Conservation (phyloP, 192 early-diverging fungal species). For the Podila clonocystis region DNA sequence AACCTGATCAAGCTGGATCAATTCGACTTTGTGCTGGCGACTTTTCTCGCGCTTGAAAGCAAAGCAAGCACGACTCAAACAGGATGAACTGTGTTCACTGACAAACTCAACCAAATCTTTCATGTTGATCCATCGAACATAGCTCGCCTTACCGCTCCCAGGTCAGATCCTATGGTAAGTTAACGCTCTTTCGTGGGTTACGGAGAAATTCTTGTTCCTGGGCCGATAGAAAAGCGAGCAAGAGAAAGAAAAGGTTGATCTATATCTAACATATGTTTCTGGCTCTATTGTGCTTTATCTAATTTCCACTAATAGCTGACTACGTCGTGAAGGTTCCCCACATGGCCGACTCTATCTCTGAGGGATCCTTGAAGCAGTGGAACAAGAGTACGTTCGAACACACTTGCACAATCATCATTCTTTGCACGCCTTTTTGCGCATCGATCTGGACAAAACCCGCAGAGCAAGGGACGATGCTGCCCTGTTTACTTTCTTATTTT, state of each 20-base stretch:
- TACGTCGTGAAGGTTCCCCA: slow-evolving; percentile 93
- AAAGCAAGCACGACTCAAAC: too few species aligned
- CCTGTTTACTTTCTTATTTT: slow-evolving; percentile 6
- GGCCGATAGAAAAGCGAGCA: neutral
- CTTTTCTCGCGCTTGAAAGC: too few species aligned
- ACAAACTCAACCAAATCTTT: neutral
- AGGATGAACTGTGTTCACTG: too few species aligned
- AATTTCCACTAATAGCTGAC: slow-evolving; percentile 62
- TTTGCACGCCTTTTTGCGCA: neutral
- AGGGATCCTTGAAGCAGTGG: slow-evolving; percentile 97
- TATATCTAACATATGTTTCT: neutral
- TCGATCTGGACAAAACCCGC: neutral
- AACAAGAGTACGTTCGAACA: slow-evolving; percentile 80
- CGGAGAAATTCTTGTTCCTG: neutral
- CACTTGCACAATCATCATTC: neutral
- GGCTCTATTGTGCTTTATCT: neutral
- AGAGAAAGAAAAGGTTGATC: neutral
- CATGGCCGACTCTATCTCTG: slow-evolving; percentile 99
- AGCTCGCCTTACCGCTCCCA: slow-evolving; percentile 49
- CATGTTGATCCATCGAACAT: neutral
- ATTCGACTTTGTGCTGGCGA: too few species aligned
- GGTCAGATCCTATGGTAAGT: slow-evolving; percentile 51
- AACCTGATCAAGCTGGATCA: too few species aligned
- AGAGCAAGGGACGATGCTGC: neutral
- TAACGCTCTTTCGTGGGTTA: neutral